Conservation (phyloP, 1,284 basidiomycete species). For the Lignosus rhinocerotis region DNA sequence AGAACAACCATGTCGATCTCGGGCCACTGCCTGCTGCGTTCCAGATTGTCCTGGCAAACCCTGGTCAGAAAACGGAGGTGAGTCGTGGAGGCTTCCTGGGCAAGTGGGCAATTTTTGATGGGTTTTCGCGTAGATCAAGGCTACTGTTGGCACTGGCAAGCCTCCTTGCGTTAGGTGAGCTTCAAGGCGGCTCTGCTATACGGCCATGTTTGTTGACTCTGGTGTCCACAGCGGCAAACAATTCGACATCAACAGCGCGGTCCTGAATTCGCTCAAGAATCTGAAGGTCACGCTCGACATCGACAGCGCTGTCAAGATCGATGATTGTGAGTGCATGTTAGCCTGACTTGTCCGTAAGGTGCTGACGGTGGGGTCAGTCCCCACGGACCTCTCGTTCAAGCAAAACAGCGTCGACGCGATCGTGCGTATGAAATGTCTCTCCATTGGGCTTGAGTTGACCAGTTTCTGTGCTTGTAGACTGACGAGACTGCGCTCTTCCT, state of each 20-base stretch:
- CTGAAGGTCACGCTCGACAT: constrained; percentile 29
- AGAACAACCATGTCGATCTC: constrained; percentile 57
- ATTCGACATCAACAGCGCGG: constrained; percentile 59
- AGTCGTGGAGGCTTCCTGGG: neutral
- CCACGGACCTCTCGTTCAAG: constrained; percentile 62
- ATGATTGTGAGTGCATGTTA: constrained; percentile 51
- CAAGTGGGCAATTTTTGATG: neutral
- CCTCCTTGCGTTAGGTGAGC: constrained; percentile 57
- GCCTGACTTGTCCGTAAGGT: too few relatives aligned
- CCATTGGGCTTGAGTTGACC: neutral
- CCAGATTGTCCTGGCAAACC: constrained; percentile 55
- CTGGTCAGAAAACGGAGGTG: constrained; percentile 48
- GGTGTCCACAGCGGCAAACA: constrained; percentile 56
- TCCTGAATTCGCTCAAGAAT: constrained; percentile 59
- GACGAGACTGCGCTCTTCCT: constrained; percentile 68
- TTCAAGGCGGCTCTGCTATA: neutral
- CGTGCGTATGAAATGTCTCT: constrained; percentile 36
- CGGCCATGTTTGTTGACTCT: neutral
- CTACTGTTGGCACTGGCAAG: constrained; percentile 52
- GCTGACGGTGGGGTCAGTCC: constrained; percentile 34
- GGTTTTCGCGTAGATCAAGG: constrained; percentile 47
- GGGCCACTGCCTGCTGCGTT: constrained; percentile 66
- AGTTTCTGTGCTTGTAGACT: constrained; percentile 39
- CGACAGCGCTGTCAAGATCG: constrained; percentile 51
- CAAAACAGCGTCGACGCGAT: constrained; percentile 62